phyloP scores from a whole-genome alignment of 2,329 filamentous ascomycete genomes.

The Ascochyta lentis region DNA sequence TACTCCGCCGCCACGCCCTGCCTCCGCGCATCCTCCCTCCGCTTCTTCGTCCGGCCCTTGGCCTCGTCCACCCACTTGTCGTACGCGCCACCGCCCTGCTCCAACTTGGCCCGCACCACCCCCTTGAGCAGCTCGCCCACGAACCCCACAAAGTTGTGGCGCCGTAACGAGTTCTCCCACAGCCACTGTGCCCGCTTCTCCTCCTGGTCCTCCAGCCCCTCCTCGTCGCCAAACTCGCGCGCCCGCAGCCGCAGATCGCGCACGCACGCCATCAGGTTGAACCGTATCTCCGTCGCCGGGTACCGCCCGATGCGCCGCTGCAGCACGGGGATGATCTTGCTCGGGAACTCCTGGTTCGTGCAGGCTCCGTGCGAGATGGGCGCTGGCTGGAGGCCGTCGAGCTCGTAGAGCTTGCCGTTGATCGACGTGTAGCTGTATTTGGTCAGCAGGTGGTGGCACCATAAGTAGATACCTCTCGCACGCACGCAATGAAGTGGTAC shows the following conservation, averaged over 20 bases:
- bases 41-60: conserved; percentile 62
- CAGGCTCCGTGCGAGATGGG: conserved; percentile 89
- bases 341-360: conserved; percentile 72
- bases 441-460: not conserved
- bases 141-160: conserved; percentile 97
- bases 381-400: conserved; percentile 91
- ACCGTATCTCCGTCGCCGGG: conserved; percentile 85
- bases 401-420: conserved; percentile 83
- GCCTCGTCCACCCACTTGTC: conserved; percentile 75
- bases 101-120: conserved; percentile 77
- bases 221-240: conserved; percentile 79
- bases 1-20: conserved; percentile 35
- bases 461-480: not conserved
- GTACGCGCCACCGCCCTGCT: conserved; percentile 70
- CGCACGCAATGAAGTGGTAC: conserved; percentile 89
- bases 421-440: conserved; percentile 72
- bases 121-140: conserved; percentile 88
- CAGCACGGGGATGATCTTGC: conserved; percentile 84
- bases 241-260: conserved; percentile 80
- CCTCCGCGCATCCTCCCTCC: conserved; percentile 55
- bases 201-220: conserved; percentile 79
- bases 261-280: conserved; percentile 94
- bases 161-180: conserved; percentile 90
- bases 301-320: conserved; percentile 85
- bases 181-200: conserved; percentile 85